Conservation (phyloP, 2,329 filamentous ascomycete genomes). For the Penicillium sp. region DNA sequence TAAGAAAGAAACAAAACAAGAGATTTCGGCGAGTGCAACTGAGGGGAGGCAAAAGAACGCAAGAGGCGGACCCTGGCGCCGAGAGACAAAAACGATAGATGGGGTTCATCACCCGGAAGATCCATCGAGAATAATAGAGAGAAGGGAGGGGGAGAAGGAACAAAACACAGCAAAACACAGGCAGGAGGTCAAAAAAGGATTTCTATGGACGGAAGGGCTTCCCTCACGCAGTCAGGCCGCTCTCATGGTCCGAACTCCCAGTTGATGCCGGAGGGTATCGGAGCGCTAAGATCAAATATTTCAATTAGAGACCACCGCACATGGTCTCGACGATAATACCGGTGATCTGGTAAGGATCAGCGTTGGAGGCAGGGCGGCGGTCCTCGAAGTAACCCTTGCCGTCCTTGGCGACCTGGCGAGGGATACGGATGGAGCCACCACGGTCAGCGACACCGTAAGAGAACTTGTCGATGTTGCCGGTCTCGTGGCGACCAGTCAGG, state of each 20-base stretch:
- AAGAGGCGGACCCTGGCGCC: conserved; percentile 26
- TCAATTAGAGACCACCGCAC: conserved; percentile 44
- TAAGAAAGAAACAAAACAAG: conserved; percentile 20
- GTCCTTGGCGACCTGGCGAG: conserved; percentile 78
- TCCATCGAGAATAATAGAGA: background rate
- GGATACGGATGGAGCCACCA: conserved; percentile 90
- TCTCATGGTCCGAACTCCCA: conserved; percentile 38
- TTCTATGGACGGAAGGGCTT: conserved; percentile 30
- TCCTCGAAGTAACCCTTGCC: conserved; percentile 96
- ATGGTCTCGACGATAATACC: conserved; percentile 77
- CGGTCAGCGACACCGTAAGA: conserved; percentile 94
- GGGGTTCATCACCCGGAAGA: conserved; percentile 7
- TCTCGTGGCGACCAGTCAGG: conserved; percentile 93
- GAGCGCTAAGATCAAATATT: conserved; percentile 38
- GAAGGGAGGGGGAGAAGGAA: conserved; percentile 16
- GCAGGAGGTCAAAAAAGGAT: conserved; percentile 19
- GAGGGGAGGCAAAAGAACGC: conserved; percentile 25
- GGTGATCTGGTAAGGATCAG: conserved; percentile 81
- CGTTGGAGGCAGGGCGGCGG: conserved; percentile 79
- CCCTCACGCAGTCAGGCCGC: conserved; percentile 38
- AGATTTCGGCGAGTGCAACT: conserved; percentile 27
- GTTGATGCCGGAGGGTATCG: conserved; percentile 45
- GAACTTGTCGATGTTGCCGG: conserved; percentile 90
- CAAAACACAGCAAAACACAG: conserved; percentile 17
- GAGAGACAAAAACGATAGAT: conserved; percentile 22